Percentiles rank a stretch among this genome's conserved stretches.
phyloP scores from a whole-genome alignment of 169 alveolate genomes.

The Plasmodium malariae region DNA sequence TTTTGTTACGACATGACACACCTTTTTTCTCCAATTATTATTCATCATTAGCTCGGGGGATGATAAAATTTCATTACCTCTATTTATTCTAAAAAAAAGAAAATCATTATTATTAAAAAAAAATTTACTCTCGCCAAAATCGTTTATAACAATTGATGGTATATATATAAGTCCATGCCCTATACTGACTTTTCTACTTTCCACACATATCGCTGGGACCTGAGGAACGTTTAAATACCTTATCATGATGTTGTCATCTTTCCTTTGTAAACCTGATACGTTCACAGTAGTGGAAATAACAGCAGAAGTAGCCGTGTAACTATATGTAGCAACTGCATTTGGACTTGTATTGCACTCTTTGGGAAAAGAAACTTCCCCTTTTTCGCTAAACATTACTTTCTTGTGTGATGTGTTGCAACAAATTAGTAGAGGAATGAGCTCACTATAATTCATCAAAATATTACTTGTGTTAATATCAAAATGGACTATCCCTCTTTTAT shows the following conservation, averaged over 20 bases:
- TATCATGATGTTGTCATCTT: too few relatives aligned
- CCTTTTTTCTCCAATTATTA: background rate
- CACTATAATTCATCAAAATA: constrained; percentile 36
- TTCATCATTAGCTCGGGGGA: constrained; percentile 47
- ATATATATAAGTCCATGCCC: background rate
- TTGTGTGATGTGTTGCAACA: too few relatives aligned
- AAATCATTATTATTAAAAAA: constrained; percentile 57
- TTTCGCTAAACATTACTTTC: too few relatives aligned
- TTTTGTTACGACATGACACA: background rate
- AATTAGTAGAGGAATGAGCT: background rate
- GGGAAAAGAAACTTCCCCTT: too few relatives aligned
- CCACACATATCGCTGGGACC: too few relatives aligned
- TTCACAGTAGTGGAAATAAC: too few relatives aligned
- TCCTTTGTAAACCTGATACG: too few relatives aligned
- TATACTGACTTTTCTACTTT: too few relatives aligned
- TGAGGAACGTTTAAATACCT: too few relatives aligned
- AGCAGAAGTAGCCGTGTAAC: too few relatives aligned
- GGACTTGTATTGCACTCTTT: too few relatives aligned
- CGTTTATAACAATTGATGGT: constrained; percentile 46
- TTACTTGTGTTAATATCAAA: constrained; percentile 64
- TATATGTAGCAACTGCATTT: too few relatives aligned
- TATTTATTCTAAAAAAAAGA: constrained; percentile 43
- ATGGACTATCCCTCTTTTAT: constrained; percentile 47
- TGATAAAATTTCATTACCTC: constrained; percentile 62
- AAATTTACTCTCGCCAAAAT: constrained; percentile 72